These are phyloP conservation scores for Avena atlantica DNA, from an alignment of 176 grass and related monocot species.

Conservation along the genomic window DNA sequence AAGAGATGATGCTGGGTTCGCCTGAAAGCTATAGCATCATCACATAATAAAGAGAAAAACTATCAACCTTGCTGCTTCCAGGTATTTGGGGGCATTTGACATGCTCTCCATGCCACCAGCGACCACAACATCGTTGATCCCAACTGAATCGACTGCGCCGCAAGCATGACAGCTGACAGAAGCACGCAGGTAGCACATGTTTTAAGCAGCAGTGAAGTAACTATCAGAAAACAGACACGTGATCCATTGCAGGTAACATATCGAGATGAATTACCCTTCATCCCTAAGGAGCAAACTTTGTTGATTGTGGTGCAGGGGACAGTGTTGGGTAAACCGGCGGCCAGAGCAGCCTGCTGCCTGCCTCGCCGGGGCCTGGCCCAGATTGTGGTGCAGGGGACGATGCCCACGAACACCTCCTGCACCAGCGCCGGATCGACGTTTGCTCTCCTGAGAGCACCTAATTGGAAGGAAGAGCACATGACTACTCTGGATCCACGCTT, in stretches of 20 bases:
- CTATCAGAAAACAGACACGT: background rate
- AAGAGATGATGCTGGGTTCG: background rate
- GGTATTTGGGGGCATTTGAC: conserved; percentile 93
- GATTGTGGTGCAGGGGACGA: conserved; percentile 84
- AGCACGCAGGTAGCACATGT: background rate
- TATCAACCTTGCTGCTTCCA: conserved; percentile 66
- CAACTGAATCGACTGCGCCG: conserved; percentile 89
- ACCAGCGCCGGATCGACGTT: conserved; percentile 72
- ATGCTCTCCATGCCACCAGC: conserved; percentile 99
- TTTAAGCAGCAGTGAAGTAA: background rate
- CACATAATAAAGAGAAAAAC: background rate
- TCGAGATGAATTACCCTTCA: conserved; percentile 65
- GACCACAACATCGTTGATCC: conserved; percentile 81
- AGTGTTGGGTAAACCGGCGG: conserved; percentile 79
- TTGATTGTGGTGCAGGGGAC: conserved; percentile 91
- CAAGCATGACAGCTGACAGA: conserved; percentile 77
- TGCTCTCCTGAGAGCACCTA: conserved; percentile 78
- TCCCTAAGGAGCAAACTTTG: conserved; percentile 94
- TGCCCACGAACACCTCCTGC: conserved; percentile 96
- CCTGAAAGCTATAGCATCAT: background rate
- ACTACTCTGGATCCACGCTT: background rate
- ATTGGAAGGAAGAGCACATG: background rate
- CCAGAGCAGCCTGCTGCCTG: conserved; percentile 65
- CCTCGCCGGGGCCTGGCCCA: conserved; percentile 88
- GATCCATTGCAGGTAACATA: background rate